Conservation (phyloP, 176 grass and related monocot genomes). For the Rhynchospora breviuscula region DNA sequence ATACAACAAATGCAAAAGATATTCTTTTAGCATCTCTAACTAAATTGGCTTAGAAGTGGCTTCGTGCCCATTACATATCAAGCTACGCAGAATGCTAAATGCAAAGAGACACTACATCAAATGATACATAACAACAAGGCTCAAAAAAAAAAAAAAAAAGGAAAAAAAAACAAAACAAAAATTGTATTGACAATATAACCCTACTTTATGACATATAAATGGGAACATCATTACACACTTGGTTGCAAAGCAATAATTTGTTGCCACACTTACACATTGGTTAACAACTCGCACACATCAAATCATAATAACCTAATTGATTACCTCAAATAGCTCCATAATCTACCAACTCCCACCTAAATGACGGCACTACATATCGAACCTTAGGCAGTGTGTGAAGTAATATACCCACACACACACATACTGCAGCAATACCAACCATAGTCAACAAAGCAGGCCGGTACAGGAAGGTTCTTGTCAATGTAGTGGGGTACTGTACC, state of each 20-base stretch:
- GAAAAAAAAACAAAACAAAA: not conserved
- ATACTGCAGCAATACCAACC: slow-evolving; percentile 77
- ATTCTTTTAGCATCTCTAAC: not conserved
- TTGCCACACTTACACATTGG: slow-evolving; percentile 17
- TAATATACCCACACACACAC: slow-evolving; percentile 75
- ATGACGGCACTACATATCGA: slow-evolving; percentile 53
- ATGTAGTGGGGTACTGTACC: slow-evolving; percentile 27
- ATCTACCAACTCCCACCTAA: slow-evolving; percentile 85
- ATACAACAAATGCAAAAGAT: not conserved
- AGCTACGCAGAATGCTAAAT: not conserved
- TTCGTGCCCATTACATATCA: not conserved
- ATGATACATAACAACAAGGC: not conserved
- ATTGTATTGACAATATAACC: not conserved
- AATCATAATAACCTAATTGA: slow-evolving; percentile 23
- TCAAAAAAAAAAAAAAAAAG: not conserved
- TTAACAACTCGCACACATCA: slow-evolving; percentile 20
- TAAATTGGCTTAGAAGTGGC: not conserved
- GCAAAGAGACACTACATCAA: not conserved
- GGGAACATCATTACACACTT: slow-evolving; percentile 20
- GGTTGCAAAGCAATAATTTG: slow-evolving; percentile 4
- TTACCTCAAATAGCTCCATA: slow-evolving; percentile 31
- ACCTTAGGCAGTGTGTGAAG: slow-evolving; percentile 72
- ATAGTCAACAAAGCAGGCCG: slow-evolving; percentile 82
- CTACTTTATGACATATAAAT: slow-evolving; percentile 18
- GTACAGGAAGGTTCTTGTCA: slow-evolving; percentile 59